These are phyloP conservation scores for Chalciporus sphaerocephalus DNA, from an alignment of 768 basidiomycete species.

Conservation along the genomic window DNA sequence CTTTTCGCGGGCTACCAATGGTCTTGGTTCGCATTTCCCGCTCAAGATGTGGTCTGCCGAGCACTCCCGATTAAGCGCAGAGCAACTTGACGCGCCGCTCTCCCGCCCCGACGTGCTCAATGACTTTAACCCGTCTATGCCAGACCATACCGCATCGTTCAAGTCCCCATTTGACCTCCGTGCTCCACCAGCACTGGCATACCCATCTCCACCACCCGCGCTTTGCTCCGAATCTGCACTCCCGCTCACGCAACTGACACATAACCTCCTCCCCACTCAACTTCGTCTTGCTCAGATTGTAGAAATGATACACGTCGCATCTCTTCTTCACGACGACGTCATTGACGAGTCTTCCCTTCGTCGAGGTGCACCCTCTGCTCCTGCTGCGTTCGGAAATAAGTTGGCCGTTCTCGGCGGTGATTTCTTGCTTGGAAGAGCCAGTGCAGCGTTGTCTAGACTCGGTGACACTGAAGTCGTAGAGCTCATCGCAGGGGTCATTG, in stretches of 20 bases:
- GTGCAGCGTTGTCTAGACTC: conserved; percentile 79
- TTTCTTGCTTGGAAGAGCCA: conserved; percentile 89
- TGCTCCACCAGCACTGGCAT: conserved; percentile 28
- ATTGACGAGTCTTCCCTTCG: conserved; percentile 71
- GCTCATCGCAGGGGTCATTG: conserved; percentile 84
- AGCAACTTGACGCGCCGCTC: conserved; percentile 76
- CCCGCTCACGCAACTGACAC: conserved; percentile 32
- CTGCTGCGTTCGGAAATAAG: conserved; percentile 85
- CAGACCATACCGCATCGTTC: conserved; percentile 71
- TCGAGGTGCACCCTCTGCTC: conserved; percentile 62
- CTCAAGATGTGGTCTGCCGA: conserved; percentile 61
- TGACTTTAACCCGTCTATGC: conserved; percentile 88
- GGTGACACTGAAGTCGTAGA: conserved; percentile 91
- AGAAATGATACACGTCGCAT: conserved; percentile 98
- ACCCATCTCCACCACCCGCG: conserved; percentile 25
- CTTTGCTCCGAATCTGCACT: conserved; percentile 15
- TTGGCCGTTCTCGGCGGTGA: conserved; percentile 91
- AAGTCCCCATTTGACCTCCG: conserved; percentile 49
- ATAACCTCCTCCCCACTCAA: conserved; percentile 71
- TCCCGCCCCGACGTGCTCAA: conserved; percentile 76
- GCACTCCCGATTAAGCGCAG: conserved; percentile 46
- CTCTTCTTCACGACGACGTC: conserved; percentile 88
- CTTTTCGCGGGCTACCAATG: conserved; percentile 90
- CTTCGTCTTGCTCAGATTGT: conserved; percentile 90
- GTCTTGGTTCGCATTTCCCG: conserved; percentile 65